phyloP scores from a whole-genome alignment of 257 asterid species.

The Anisodus acutangulus region DNA sequence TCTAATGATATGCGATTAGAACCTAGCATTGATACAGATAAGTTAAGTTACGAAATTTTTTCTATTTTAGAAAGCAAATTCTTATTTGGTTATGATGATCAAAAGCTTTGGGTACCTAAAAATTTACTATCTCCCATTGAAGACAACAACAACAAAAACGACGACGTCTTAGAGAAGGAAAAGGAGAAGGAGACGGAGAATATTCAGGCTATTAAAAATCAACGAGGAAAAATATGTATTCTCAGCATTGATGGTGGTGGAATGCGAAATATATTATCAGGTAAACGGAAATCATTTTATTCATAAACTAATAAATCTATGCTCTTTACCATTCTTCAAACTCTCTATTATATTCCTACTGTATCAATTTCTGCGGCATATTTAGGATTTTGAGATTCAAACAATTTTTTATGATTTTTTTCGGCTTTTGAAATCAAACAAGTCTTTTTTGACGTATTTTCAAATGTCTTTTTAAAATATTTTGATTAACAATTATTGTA shows the following conservation, averaged over 20 bases:
- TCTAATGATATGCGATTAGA: slow-evolving; percentile 61
- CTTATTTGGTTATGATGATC: slow-evolving; percentile 85
- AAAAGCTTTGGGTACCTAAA: slow-evolving; percentile 79
- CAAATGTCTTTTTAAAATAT: too few relatives aligned
- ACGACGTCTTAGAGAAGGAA: slow-evolving; percentile 4
- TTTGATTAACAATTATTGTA: too few relatives aligned
- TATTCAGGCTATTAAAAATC: slow-evolving; percentile 57
- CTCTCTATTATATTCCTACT: too few relatives aligned
- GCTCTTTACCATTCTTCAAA: too few relatives aligned
- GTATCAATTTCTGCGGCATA: too few relatives aligned
- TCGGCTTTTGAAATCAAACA: too few relatives aligned
- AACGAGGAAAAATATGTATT: slow-evolving; percentile 84
- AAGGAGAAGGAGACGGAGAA: background rate
- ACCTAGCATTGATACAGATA: slow-evolving; percentile 84
- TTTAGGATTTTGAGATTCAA: too few relatives aligned
- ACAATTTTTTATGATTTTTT: too few relatives aligned
- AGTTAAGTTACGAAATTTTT: slow-evolving; percentile 93
- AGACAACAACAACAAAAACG: background rate
- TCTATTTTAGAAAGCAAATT: slow-evolving; percentile 92
- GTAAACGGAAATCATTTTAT: too few relatives aligned
- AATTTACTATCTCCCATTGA: slow-evolving; percentile 32
- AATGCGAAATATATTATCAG: slow-evolving; percentile 67
- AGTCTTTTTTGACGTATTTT: too few relatives aligned
- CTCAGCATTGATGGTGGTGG: slow-evolving; percentile 92
- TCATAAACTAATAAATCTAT: too few relatives aligned